Percentiles rank a stretch among this genome's conserved stretches.
phyloP scores from a whole-genome alignment of 2,329 filamentous ascomycete species.

The Tolypocladium ophioglossoides region DNA sequence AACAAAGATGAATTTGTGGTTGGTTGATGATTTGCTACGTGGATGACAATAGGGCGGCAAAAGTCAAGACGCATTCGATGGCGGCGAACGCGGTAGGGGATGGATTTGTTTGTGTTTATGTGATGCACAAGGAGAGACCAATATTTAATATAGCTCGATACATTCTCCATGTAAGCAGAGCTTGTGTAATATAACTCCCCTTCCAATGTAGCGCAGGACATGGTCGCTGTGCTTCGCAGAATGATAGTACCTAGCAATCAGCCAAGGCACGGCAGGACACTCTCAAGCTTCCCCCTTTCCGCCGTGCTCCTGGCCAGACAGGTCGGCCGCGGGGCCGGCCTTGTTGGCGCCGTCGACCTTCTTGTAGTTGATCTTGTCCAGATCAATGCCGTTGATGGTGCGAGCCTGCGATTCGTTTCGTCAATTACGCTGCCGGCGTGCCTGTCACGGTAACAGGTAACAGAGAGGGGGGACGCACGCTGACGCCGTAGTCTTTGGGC shows the following conservation, averaged over 20 bases:
- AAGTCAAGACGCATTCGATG: too few relatives aligned
- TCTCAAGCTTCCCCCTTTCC: background rate
- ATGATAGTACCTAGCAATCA: background rate
- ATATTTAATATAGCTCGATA: too few relatives aligned
- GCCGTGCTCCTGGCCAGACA: slow-evolving; percentile 19
- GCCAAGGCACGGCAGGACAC: background rate
- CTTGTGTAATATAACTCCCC: too few relatives aligned
- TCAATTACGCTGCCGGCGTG: background rate
- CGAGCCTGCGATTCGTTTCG: slow-evolving; percentile 19
- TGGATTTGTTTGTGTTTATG: too few relatives aligned
- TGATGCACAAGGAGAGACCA: too few relatives aligned
- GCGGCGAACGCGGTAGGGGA: too few relatives aligned
- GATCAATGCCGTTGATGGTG: slow-evolving; percentile 28
- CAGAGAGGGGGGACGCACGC: slow-evolving; percentile 19
- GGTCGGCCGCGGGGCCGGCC: slow-evolving; percentile 22
- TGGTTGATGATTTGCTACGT: too few relatives aligned
- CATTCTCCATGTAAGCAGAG: too few relatives aligned
- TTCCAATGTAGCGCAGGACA: too few relatives aligned
- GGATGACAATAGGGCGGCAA: too few relatives aligned
- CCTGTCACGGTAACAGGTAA: background rate
- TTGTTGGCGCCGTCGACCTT: slow-evolving; percentile 25
- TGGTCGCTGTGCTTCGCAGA: too few relatives aligned
- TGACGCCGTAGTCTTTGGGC: slow-evolving; percentile 28
- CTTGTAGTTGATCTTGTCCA: slow-evolving; percentile 24
- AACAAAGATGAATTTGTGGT: too few relatives aligned